A percentile compares a stretch with the other conserved stretches of the same genome.
Conservation (phyloP, 371 early-diverging fungal species). For the Saksenaea vasiformis region DNA sequence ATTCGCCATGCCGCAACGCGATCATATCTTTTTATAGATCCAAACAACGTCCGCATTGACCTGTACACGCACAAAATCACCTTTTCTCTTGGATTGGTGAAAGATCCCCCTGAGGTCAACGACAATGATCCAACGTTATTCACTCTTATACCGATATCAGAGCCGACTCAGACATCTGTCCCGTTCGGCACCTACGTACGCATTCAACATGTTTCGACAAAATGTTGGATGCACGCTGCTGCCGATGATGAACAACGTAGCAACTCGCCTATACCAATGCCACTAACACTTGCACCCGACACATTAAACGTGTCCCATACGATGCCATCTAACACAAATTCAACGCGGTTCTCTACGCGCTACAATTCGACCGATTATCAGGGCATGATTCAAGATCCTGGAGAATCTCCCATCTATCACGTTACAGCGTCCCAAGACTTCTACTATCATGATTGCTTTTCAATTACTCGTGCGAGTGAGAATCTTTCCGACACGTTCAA, state of each 20-base stretch:
- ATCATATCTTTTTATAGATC: slow-evolving; percentile 49
- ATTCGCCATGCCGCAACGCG: slow-evolving; percentile 50
- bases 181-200: slow-evolving; percentile 43
- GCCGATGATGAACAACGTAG: slow-evolving; percentile 17
- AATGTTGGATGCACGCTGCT: slow-evolving; percentile 56
- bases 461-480: slow-evolving; percentile 33
- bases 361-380: not conserved
- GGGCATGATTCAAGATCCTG: slow-evolving; percentile 1
- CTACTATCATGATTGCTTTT: slow-evolving; percentile 48
- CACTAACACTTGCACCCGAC: slow-evolving; percentile 21
- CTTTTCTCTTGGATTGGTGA: slow-evolving; percentile 30
- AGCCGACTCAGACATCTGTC: slow-evolving; percentile 16
- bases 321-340: not conserved
- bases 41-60: slow-evolving; percentile 41
- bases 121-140: slow-evolving; percentile 43
- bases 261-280: slow-evolving; percentile 13
- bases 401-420: slow-evolving; percentile 7
- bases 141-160: slow-evolving; percentile 34
- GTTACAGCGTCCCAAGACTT: slow-evolving; percentile 37
- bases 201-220: slow-evolving; percentile 48
- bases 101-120: slow-evolving; percentile 21
- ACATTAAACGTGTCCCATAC: not conserved
- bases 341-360: not conserved
- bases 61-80: slow-evolving; percentile 37
- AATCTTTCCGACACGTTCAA: slow-evolving; percentile 33